Conservation (phyloP, 2,329 filamentous ascomycete species). For the Hymenoscyphus scutula region DNA sequence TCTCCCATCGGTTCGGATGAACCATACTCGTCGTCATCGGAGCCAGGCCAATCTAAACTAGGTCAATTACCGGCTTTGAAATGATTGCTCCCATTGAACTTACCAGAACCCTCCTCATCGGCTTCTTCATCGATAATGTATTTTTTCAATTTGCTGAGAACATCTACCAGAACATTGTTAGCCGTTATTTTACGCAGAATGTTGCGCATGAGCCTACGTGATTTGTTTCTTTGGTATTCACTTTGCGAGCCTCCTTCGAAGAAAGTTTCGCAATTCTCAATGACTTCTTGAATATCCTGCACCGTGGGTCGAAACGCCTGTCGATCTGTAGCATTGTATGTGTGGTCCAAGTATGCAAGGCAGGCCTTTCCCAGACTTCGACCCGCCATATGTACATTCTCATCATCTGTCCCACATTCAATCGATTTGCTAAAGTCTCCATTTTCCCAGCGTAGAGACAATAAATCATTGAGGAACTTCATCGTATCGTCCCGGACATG, state of each 20-base stretch:
- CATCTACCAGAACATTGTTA: slow-evolving; percentile 21
- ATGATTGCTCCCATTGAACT: slow-evolving; percentile 7
- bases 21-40: slow-evolving; percentile 38
- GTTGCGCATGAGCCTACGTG: slow-evolving; percentile 22
- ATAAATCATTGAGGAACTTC: slow-evolving; percentile 26
- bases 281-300: slow-evolving; percentile 28
- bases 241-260: slow-evolving; percentile 26
- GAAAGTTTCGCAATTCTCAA: slow-evolving; percentile 27
- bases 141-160: slow-evolving; percentile 32
- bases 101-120: slow-evolving; percentile 41
- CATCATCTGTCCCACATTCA: slow-evolving; percentile 20
- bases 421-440: slow-evolving; percentile 16
- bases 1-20: slow-evolving; percentile 54
- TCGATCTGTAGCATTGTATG: slow-evolving; percentile 29
- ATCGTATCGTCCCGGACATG: slow-evolving; percentile 44
- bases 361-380: slow-evolving; percentile 32
- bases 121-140: slow-evolving; percentile 38
- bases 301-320: slow-evolving; percentile 32
- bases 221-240: slow-evolving; percentile 20
- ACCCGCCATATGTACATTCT: slow-evolving; percentile 16
- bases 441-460: slow-evolving; percentile 23
- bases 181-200: background rate
- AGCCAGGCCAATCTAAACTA: slow-evolving; percentile 35
- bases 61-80: background rate
- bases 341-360: slow-evolving; percentile 33